Evolutionary conservation across 1,139 yeast genomes (phyloP).

Genomic region (Ogataea hybrid): DNA sequence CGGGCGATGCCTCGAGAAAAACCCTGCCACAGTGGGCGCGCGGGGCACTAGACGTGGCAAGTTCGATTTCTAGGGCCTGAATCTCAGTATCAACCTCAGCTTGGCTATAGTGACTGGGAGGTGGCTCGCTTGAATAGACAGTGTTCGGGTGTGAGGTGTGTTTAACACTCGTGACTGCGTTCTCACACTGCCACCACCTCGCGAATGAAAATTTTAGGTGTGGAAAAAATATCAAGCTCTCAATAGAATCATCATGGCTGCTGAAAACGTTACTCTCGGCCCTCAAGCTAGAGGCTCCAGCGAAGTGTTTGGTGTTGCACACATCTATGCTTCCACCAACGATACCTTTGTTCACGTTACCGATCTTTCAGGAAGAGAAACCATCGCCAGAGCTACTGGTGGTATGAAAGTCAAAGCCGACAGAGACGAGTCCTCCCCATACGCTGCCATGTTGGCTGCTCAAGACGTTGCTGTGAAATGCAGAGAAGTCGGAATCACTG

Average conservation of each 20-base stretch:
- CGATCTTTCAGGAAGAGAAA: conserved; percentile 99
- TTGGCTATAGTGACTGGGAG: too few species aligned
- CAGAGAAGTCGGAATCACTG: conserved; percentile 99
- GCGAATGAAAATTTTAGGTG: conserved; percentile 11
- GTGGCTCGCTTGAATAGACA: not conserved
- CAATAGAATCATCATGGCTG: conserved; percentile 11
- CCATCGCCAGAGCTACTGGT: conserved; percentile 99
- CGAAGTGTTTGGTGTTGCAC: conserved; percentile 99
- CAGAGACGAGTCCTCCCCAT: conserved; percentile 99
- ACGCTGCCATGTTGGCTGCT: conserved; percentile 99
- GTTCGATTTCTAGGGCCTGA: too few species aligned
- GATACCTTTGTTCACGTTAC: conserved; percentile 99
- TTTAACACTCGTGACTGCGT: conserved; percentile 5
- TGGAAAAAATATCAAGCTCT: conserved; percentile 8
- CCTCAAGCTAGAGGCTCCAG: conserved; percentile 92
- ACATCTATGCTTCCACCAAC: conserved; percentile 99
- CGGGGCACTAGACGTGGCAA: too few species aligned
- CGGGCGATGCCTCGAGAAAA: too few species aligned
- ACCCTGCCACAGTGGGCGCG: too few species aligned
- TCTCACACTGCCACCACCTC: conserved; percentile 3
- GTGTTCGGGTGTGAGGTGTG: conserved; percentile 3
- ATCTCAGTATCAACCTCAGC: too few species aligned
- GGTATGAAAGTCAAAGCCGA: conserved; percentile 99
- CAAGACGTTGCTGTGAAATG: conserved; percentile 99
- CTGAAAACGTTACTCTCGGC: conserved; percentile 72